These are phyloP conservation scores for Sonneratia caseolaris DNA, from an alignment of 345 rosid genomes.

Conservation along the genomic window DNA sequence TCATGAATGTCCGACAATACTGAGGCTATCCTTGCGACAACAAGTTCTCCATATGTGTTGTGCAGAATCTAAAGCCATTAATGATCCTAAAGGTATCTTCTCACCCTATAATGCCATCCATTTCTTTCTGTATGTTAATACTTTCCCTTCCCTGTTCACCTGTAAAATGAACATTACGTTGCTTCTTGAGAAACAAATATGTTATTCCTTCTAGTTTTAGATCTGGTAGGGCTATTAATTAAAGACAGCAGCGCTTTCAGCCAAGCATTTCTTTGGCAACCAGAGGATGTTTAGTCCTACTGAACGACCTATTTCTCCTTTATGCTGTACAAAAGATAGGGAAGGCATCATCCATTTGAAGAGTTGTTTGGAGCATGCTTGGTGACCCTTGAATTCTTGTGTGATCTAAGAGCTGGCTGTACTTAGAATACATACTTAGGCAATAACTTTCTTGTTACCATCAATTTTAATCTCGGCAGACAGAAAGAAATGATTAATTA, in stretches of 20 bases:
- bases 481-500: too few species aligned
- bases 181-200: not conserved
- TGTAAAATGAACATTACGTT: not conserved
- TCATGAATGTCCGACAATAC: conserved; percentile 60
- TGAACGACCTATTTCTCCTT: not conserved
- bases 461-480: not conserved
- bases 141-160: conserved; percentile 1
- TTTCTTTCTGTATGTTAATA: not conserved
- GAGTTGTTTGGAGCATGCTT: not conserved
- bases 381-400: not conserved
- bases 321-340: not conserved
- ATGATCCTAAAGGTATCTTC: conserved; percentile 70
- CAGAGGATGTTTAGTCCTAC: not conserved
- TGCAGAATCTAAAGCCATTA: conserved; percentile 70
- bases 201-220: not conserved
- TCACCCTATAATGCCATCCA: not conserved
- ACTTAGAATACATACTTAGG: not conserved
- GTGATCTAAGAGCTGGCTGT: not conserved
- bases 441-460: not conserved
- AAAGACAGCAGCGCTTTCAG: not conserved
- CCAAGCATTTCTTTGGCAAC: not conserved
- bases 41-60: conserved; percentile 82
- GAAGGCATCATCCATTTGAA: not conserved
- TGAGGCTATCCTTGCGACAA: conserved; percentile 66
- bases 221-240: not conserved